A percentile compares a stretch with the other conserved stretches of the same genome.
These are phyloP conservation scores for Pythium dissotocum DNA, from an alignment of 352 stramenopile genomes.

Conservation along the genomic window DNA sequence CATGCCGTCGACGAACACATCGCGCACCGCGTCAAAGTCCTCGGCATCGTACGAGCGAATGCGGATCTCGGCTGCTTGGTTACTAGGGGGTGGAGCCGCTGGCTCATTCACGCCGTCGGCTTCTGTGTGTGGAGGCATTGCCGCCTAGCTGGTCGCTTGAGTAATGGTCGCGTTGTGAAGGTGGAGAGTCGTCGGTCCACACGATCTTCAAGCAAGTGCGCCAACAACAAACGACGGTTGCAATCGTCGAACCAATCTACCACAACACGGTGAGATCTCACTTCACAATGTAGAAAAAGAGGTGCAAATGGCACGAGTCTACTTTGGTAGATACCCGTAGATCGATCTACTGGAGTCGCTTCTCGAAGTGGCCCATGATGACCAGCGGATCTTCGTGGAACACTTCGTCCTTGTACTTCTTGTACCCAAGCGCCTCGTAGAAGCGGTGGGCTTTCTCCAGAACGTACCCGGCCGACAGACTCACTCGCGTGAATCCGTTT, in stretches of 20 bases:
- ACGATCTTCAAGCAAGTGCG: neutral
- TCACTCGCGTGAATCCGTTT: slow-evolving; percentile 33
- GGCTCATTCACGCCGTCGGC: neutral
- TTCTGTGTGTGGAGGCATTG: neutral
- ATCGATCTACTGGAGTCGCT: slow-evolving; percentile 12
- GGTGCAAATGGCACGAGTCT: neutral
- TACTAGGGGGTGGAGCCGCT: neutral
- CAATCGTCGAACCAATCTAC: neutral
- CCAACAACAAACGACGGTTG: neutral
- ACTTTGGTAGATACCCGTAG: neutral
- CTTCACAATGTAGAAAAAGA: neutral
- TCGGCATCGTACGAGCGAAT: slow-evolving; percentile 24
- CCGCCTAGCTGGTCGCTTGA: neutral
- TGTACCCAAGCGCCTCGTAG: slow-evolving; percentile 29
- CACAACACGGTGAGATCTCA: neutral
- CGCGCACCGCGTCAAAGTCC: slow-evolving; percentile 18
- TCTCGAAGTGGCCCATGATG: slow-evolving; percentile 31
- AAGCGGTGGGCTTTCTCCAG: slow-evolving; percentile 39
- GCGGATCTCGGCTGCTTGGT: slow-evolving; percentile 20
- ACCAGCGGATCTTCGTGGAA: slow-evolving; percentile 37
- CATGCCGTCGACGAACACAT: slow-evolving; percentile 28
- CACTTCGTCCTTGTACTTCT: slow-evolving; percentile 16
- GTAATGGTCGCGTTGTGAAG: neutral
- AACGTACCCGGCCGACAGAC: slow-evolving; percentile 35
- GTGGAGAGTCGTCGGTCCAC: neutral